A percentile compares a stretch with the other conserved stretches of the same genome.
Evolutionary conservation across 371 early-diverging fungal species (phyloP).

Genomic region (Rhizopus stolonifer): DNA sequence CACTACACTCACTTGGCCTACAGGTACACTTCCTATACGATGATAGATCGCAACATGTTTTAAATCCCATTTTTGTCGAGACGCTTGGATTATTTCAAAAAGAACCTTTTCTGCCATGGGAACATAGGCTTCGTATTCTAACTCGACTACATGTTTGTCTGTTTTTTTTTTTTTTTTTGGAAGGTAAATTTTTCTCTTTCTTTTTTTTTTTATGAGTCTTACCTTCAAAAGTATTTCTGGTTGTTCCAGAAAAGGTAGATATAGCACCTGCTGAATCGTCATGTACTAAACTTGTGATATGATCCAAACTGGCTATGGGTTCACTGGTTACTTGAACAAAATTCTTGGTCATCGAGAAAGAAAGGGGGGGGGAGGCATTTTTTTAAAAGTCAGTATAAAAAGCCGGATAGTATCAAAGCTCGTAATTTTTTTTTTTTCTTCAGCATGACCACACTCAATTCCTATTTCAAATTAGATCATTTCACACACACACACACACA

Average conservation of each 20-base stretch:
- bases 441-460: no score
- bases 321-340: constrained; percentile 52
- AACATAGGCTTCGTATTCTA: constrained; percentile 83
- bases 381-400: background rate
- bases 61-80: constrained; percentile 67
- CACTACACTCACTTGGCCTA: constrained; percentile 78
- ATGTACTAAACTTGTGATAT: constrained; percentile 53
- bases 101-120: constrained; percentile 79
- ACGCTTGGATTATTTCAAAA: constrained; percentile 52
- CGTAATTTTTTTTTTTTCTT: no score
- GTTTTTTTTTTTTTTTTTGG: background rate
- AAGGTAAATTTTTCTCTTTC: background rate
- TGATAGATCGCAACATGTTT: constrained; percentile 72
- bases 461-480: no score
- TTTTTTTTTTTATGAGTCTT: background rate
- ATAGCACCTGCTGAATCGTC: constrained; percentile 80
- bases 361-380: constrained; percentile 10
- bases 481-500: no score
- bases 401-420: no score
- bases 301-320: constrained; percentile 46
- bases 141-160: constrained; percentile 67
- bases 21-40: constrained; percentile 75
- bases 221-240: constrained; percentile 82
- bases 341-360: constrained; percentile 20
- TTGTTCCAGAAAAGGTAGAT: constrained; percentile 82